Percentiles rank a stretch among this genome's conserved stretches.
Conservation (phyloP, 345 rosid genomes). For the Dovyalis caffra region DNA sequence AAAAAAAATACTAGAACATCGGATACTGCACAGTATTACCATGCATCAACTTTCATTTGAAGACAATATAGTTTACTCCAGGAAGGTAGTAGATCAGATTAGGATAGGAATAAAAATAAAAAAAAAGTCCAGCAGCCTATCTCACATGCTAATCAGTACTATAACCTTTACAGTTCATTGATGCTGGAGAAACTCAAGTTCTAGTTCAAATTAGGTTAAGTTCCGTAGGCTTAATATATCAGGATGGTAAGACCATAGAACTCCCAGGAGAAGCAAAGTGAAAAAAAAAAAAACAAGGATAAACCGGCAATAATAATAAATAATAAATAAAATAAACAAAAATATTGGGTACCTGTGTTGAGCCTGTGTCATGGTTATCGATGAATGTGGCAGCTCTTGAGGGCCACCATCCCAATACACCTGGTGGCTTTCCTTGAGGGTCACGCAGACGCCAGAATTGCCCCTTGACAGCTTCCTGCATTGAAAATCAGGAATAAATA, state of each 20-base stretch:
- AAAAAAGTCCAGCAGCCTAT: not conserved
- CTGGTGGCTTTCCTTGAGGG: conserved; percentile 83
- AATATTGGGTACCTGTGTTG: conserved; percentile 60
- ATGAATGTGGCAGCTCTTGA: conserved; percentile 85
- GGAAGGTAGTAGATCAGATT: not conserved
- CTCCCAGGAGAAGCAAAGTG: not conserved
- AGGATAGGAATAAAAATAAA: too few relatives aligned
- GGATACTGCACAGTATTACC: not conserved
- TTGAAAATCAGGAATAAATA: conserved; percentile 9
- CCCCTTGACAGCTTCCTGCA: conserved; percentile 87
- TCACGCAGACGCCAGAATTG: conserved; percentile 83
- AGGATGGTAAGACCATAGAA: not conserved
- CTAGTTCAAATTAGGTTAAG: too few relatives aligned
- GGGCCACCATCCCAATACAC: conserved; percentile 97
- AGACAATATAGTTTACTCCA: too few relatives aligned
- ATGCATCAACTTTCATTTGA: not conserved
- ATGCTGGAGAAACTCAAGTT: too few relatives aligned
- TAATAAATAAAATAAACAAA: too few relatives aligned
- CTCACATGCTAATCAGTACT: not conserved
- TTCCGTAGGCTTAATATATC: not conserved
- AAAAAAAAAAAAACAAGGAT: not conserved
- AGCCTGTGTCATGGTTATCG: conserved; percentile 94
- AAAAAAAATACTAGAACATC: not conserved
- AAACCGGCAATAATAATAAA: not conserved
- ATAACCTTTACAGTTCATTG: not conserved